Evolutionary conservation across 139 green algal genomes (phyloP).

Genomic region (Deuterostichococcus epilithicus): DNA sequence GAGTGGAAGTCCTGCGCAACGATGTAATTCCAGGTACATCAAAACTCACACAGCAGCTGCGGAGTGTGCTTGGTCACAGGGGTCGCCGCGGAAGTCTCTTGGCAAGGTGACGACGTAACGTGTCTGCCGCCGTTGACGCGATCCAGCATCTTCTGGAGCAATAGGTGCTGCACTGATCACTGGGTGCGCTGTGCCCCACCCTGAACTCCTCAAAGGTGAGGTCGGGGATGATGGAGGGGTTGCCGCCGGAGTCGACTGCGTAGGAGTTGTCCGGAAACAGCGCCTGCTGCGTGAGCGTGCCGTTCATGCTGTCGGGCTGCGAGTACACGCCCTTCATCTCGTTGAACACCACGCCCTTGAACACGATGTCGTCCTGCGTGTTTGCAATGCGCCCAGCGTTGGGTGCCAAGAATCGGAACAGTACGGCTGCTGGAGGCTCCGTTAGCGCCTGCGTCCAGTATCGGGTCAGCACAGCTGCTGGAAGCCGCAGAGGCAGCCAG

Average conservation of each 20-base stretch:
- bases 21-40: background rate
- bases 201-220: conserved; percentile 96
- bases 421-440: no score
- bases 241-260: conserved; percentile 86
- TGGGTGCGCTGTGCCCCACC: conserved; percentile 10
- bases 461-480: no score
- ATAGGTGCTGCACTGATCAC: background rate
- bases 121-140: no score
- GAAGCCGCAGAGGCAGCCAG: no score
- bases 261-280: conserved; percentile 89
- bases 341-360: conserved; percentile 99
- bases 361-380: conserved; percentile 61
- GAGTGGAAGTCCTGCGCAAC: conserved; percentile 80
- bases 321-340: conserved; percentile 99
- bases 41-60: no score
- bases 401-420: no score
- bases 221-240: conserved; percentile 87
- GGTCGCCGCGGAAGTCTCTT: no score
- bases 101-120: no score
- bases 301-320: conserved; percentile 86
- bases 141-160: no score
- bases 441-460: no score
- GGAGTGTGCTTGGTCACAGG: no score
- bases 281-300: conserved; percentile 68
- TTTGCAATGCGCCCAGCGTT: no score